A percentile compares a stretch with the other conserved stretches of the same genome.
Evolutionary conservation across 441 rosid species (phyloP).

Genomic region (Syzygium syzygioides): DNA sequence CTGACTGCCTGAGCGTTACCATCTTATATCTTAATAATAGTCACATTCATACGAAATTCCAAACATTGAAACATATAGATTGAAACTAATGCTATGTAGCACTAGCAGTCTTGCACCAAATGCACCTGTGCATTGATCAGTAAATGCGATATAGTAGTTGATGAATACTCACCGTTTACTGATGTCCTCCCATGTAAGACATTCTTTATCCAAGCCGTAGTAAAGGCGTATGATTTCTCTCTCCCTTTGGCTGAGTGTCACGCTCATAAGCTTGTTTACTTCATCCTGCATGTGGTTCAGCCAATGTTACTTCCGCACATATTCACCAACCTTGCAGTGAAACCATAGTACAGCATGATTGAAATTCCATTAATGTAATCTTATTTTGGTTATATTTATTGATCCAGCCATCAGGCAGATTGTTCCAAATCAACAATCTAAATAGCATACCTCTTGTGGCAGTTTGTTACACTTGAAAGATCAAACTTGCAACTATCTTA

Average conservation of each 20-base stretch:
- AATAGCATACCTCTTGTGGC: not conserved
- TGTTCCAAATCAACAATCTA: not conserved
- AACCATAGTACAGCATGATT: not conserved
- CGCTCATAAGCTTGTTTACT: conserved; percentile 59
- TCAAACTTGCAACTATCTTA: not conserved
- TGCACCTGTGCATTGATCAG: not conserved
- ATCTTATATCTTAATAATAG: not conserved
- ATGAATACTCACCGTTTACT: conserved; percentile 65
- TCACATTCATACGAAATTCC: not conserved
- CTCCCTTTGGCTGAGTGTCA: conserved; percentile 63
- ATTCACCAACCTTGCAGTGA: not conserved
- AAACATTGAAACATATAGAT: not conserved
- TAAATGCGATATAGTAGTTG: not conserved
- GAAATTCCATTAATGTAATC: not conserved
- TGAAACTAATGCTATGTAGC: not conserved
- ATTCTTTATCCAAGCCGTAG: conserved; percentile 67
- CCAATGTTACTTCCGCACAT: not conserved
- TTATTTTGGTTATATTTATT: not conserved
- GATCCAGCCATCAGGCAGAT: not conserved
- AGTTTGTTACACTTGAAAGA: not conserved
- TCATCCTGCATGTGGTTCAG: conserved; percentile 52
- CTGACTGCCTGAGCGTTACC: not conserved
- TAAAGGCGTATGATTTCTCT: conserved; percentile 80
- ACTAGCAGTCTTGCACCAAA: not conserved
- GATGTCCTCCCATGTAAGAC: conserved; percentile 95